Evolutionary conservation across 2,329 filamentous ascomycete species (phyloP).

Genomic region (Pyricularia sp.): DNA sequence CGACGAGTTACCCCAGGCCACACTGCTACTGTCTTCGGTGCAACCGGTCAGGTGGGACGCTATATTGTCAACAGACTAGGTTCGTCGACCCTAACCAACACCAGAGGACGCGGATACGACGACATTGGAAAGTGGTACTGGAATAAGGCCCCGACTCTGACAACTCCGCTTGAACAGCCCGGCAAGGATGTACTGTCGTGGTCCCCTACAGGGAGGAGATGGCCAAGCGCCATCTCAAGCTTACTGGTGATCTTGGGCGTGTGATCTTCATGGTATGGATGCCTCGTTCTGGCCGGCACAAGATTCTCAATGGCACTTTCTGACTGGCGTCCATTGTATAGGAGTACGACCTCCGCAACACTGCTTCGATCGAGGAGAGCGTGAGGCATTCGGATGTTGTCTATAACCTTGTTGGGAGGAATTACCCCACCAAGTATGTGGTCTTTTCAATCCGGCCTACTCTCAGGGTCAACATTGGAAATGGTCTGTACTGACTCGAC

Average conservation of each 20-base stretch:
- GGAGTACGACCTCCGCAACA: slow-evolving; percentile 95
- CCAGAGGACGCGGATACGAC: background rate
- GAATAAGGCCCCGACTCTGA: background rate
- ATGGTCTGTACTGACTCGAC: background rate
- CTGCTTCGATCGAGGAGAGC: slow-evolving; percentile 87
- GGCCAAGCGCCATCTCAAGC: slow-evolving; percentile 91
- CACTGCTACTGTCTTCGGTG: slow-evolving; percentile 94
- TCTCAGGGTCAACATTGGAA: background rate
- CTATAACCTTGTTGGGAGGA: slow-evolving; percentile 87
- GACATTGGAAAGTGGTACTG: background rate
- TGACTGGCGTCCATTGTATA: slow-evolving; percentile 18
- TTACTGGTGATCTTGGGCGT: slow-evolving; percentile 85
- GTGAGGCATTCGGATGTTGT: slow-evolving; percentile 95
- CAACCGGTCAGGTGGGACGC: slow-evolving; percentile 85
- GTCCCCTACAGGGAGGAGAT: slow-evolving; percentile 94
- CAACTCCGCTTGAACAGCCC: slow-evolving; percentile 41
- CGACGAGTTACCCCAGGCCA: slow-evolving; percentile 47
- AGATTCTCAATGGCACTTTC: background rate
- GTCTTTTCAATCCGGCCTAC: background rate
- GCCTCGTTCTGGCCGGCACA: background rate
- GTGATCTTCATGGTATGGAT: slow-evolving; percentile 65
- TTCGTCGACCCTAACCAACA: slow-evolving; percentile 16
- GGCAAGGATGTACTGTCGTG: slow-evolving; percentile 87
- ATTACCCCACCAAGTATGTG: slow-evolving; percentile 85
- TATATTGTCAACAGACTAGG: slow-evolving; percentile 96